phyloP scores from a whole-genome alignment of 805 yeast species.

The Nakazawaea ambrosiae region DNA sequence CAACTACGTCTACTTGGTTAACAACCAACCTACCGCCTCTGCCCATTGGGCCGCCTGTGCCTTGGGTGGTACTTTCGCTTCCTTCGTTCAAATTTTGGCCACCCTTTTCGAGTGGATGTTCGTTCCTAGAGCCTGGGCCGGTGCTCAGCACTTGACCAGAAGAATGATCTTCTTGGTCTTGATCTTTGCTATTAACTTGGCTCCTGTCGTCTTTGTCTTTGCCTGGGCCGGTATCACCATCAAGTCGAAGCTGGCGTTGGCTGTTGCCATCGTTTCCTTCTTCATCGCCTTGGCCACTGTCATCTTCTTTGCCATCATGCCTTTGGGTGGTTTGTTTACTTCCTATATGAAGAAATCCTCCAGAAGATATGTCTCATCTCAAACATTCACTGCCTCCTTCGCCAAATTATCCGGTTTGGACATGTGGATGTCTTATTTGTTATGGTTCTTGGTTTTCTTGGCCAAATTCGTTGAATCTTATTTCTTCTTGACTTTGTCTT shows the following conservation, averaged over 20 bases:
- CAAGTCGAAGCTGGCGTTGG: constrained; percentile 64
- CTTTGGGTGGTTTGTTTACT: constrained; percentile 93
- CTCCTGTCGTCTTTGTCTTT: constrained; percentile 81
- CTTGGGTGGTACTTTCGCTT: constrained; percentile 86
- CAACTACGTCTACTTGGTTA: constrained; percentile 73
- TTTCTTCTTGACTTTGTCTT: constrained; percentile 78
- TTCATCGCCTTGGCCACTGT: constrained; percentile 81
- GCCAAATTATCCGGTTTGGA: constrained; percentile 77
- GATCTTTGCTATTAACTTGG: constrained; percentile 67
- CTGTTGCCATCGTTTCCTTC: constrained; percentile 81
- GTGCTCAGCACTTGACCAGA: constrained; percentile 93
- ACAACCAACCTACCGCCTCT: constrained; percentile 85
- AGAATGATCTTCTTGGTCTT: constrained; percentile 70
- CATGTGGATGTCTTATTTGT: constrained; percentile 91
- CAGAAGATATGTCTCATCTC: constrained; percentile 86
- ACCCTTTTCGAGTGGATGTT: constrained; percentile 91
- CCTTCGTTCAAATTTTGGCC: constrained; percentile 75
- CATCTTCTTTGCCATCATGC: constrained; percentile 88
- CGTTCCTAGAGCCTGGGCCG: constrained; percentile 98
- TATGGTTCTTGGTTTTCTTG: constrained; percentile 84
- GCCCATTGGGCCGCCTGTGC: constrained; percentile 92
- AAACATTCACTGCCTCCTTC: constrained; percentile 92
- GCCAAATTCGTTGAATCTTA: constrained; percentile 91
- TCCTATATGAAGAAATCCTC: constrained; percentile 82
- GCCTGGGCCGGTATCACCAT: constrained; percentile 66